A percentile compares a stretch with the other conserved stretches of the same genome.
These are phyloP conservation scores for Blepharisma undulans DNA, from an alignment of 169 alveolate species.

Conservation along the genomic window DNA sequence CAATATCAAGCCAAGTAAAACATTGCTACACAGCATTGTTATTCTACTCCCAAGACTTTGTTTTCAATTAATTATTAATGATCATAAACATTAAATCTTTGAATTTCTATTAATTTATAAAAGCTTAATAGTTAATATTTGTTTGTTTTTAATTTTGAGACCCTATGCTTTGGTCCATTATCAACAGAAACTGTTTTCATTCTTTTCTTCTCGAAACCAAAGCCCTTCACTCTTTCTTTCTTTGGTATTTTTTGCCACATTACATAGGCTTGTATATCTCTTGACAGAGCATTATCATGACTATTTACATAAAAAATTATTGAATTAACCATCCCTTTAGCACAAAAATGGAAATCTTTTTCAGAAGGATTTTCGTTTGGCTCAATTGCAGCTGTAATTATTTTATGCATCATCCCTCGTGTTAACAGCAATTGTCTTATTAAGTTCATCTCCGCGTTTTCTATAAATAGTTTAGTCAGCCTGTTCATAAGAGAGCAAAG, in stretches of 20 bases:
- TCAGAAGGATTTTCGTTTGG: neutral
- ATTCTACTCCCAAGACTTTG: too few species aligned
- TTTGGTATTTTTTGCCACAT: neutral
- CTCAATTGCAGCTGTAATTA: neutral
- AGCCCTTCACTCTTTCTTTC: neutral
- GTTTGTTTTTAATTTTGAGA: neutral
- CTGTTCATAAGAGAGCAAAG: neutral
- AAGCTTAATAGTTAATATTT: neutral
- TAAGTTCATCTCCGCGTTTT: neutral
- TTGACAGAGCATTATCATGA: neutral
- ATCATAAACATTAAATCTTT: too few species aligned
- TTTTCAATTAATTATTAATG: too few species aligned
- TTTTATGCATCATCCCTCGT: neutral
- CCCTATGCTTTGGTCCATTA: neutral
- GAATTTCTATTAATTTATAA: too few species aligned
- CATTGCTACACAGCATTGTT: too few species aligned
- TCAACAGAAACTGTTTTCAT: neutral
- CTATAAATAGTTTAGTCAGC: neutral
- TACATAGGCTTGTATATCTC: neutral
- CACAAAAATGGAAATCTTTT: neutral
- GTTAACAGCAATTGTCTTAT: neutral
- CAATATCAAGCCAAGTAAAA: too few species aligned
- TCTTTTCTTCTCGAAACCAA: neutral
- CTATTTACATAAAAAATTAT: neutral
- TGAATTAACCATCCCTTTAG: neutral